phyloP scores from a whole-genome alignment of 345 rosid species.

The Lumnitzera littorea region DNA sequence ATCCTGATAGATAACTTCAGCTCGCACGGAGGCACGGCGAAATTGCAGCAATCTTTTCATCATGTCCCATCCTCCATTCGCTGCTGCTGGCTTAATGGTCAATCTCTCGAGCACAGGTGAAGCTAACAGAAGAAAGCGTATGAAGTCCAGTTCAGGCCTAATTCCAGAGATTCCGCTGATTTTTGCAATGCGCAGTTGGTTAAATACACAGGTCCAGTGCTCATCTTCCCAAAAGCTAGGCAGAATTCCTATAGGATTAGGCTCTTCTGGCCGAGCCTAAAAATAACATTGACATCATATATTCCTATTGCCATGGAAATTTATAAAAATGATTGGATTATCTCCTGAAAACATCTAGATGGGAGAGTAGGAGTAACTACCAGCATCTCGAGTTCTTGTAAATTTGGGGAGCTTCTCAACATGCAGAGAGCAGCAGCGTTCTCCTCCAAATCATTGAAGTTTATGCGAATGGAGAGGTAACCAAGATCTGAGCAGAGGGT shows the following conservation, averaged over 20 bases:
- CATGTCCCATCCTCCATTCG: slow-evolving; percentile 39
- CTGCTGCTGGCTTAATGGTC: slow-evolving; percentile 41
- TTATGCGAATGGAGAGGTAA: slow-evolving; percentile 53
- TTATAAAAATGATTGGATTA: not conserved
- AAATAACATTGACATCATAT: slow-evolving; percentile 2
- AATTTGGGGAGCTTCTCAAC: slow-evolving; percentile 51
- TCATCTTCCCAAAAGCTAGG: slow-evolving; percentile 36
- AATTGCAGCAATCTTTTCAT: slow-evolving; percentile 50
- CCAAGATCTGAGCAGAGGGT: slow-evolving; percentile 47
- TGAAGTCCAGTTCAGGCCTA: slow-evolving; percentile 47
- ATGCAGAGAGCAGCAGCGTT: slow-evolving; percentile 50
- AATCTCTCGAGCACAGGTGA: slow-evolving; percentile 51
- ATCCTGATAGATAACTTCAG: slow-evolving; percentile 50
- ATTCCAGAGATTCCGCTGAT: slow-evolving; percentile 37
- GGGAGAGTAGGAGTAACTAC: slow-evolving; percentile 19
- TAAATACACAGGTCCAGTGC: slow-evolving; percentile 34
- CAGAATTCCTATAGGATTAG: slow-evolving; percentile 10
- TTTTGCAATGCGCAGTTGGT: slow-evolving; percentile 40
- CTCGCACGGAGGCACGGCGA: slow-evolving; percentile 42
- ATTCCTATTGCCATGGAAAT: not conserved
- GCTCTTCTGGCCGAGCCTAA: slow-evolving; percentile 56
- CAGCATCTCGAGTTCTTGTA: slow-evolving; percentile 61
- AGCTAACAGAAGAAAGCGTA: slow-evolving; percentile 48
- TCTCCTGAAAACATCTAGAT: not conserved
- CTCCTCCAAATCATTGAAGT: slow-evolving; percentile 55